Evolutionary conservation across 176 grass and related monocot species (phyloP), one percentile per base, ranked within the genome.

Genomic region (Oryza nivara): DNA sequence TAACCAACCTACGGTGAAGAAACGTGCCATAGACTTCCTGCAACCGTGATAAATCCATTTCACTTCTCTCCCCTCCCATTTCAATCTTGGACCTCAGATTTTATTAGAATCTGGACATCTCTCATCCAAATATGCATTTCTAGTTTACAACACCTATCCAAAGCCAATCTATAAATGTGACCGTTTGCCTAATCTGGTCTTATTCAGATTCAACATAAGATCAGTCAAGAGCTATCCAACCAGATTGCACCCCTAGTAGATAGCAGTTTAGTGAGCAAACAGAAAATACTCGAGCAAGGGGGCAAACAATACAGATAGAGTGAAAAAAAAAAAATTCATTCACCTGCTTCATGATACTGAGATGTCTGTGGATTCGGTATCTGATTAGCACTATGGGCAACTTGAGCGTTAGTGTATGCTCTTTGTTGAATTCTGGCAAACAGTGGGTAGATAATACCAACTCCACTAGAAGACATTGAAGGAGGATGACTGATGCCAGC

Each of bases 391-490:
- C 70, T 91, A 52, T 15, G 70, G 83, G 75, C 73, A 28, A 72
- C 25, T 79, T 83, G 83, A 87, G 69, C 82, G 87, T 91, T 94
- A 70, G 54, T 51, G 73, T 72, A 79, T 82, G 56, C 77, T 68
- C 88, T 86, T 56, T 83, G 82, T 65, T 90, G 93, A 89, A 94
- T 81, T 87, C 96, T 94, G 81, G 88, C 89, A 61, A 98, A 38
- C 11, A 92, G 1, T 79, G 93, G 90, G 82, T 90, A 88, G 38
- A 95, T 73, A 84, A 90, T 38, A 81, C 75, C 90, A 71, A 86
- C 70, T 77, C 90, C 84, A 84, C 87, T 87, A 83, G 90, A 88
- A 47, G 88, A 64, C 51, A 78, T 83, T 32, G 83, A 84, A 43
- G 76, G 80, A 82, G 80, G 70, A 60, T 26, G 88, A 65, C 68